These are phyloP conservation scores for Phoenix roebelenii DNA, from an alignment of 176 grass and related monocot genomes.

Conservation along the genomic window DNA sequence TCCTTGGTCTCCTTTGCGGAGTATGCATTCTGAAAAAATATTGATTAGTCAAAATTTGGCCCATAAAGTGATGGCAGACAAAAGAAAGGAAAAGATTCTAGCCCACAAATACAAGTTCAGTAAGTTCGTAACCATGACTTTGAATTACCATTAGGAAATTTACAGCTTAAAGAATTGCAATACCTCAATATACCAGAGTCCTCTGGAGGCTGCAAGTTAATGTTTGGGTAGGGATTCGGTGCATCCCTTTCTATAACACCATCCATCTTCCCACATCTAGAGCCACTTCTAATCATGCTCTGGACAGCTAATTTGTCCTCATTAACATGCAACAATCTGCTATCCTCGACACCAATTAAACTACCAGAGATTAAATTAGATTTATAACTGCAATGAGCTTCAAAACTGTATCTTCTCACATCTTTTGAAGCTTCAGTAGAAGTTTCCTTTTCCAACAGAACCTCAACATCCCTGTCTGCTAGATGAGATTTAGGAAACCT, in stretches of 20 bases:
- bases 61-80: too few relatives aligned
- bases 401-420: not conserved
- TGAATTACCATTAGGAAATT: too few relatives aligned
- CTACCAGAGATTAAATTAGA: not conserved
- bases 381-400: not conserved
- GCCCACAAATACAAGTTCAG: too few relatives aligned
- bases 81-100: too few relatives aligned
- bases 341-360: not conserved
- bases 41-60: conserved; percentile 1
- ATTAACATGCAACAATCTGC: too few relatives aligned
- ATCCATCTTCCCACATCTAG: too few relatives aligned
- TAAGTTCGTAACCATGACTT: too few relatives aligned
- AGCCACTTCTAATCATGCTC: too few relatives aligned
- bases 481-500: not conserved
- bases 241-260: too few relatives aligned
- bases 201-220: not conserved
- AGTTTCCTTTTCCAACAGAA: not conserved
- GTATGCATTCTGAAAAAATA: conserved; percentile 8
- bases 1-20: conserved; percentile 28
- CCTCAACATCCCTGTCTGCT: not conserved
- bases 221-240: not conserved
- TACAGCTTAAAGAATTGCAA: not conserved
- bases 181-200: not conserved
- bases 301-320: too few relatives aligned
- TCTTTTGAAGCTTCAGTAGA: not conserved